These are phyloP conservation scores for Periglandula ipomoeae DNA, from an alignment of 2,329 filamentous ascomycete species.

Conservation along the genomic window DNA sequence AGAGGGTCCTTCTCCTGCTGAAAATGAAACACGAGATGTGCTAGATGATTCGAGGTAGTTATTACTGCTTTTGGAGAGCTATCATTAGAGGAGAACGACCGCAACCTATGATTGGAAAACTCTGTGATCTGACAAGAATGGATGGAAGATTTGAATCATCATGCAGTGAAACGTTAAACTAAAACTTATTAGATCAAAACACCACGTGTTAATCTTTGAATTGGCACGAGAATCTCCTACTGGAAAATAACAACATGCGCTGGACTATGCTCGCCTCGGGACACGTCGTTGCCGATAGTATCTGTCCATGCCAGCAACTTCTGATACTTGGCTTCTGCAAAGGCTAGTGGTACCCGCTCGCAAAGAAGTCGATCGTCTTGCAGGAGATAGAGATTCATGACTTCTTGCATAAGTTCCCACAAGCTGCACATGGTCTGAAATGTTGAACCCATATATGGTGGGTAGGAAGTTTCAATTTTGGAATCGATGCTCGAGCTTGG, in stretches of 20 bases:
- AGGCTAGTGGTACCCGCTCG: background rate
- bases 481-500: background rate
- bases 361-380: background rate
- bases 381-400: background rate
- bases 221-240: too few relatives aligned
- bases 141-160: background rate
- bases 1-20: background rate
- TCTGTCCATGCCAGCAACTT: constrained; percentile 1
- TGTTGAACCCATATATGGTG: background rate
- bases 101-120: background rate
- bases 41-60: background rate
- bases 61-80: background rate
- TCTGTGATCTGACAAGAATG: background rate
- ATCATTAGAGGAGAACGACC: background rate
- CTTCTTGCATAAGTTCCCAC: background rate
- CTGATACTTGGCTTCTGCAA: constrained; percentile 2
- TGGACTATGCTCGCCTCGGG: background rate
- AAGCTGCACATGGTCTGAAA: background rate
- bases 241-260: background rate
- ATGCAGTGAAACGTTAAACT: background rate
- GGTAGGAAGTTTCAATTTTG: background rate
- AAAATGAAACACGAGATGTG: background rate
- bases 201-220: too few relatives aligned
- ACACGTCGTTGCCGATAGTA: background rate
- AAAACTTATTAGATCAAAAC: too few relatives aligned